Evolutionary conservation across 2,329 filamentous ascomycete genomes (phyloP), one percentile per base, ranked within the genome.

Genomic region (Macroventuria anomochaeta): DNA sequence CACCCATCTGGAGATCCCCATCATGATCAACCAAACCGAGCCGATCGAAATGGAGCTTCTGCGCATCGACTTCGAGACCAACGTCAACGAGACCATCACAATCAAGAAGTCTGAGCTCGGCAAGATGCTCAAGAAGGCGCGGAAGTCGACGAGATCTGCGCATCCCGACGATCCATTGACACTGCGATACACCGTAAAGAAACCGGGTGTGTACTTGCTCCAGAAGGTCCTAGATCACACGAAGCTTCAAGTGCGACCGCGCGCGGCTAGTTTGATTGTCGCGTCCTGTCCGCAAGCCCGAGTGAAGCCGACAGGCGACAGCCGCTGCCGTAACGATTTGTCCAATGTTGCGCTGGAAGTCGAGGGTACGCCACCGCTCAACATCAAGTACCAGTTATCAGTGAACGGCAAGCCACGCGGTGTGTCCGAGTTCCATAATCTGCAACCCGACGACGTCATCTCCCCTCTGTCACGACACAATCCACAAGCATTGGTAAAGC

Each of bases 11-110:
- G 80, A 83, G 44, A 79, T 99, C 25, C 95, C 93, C 1, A 90
- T 99, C 38, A 89, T 87, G 69, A 93, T 99, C 78, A 99, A 99
- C 74, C 90, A 96, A 58, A 97, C 93, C 5, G 85, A 89, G 28
- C 96, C 95, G 0, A 88, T 92, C 60, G 84, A 90, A 53, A 91
- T 99, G 57, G 93, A 99, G 73, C 79, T 99, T n/a, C 73, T 93
- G 36, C 90, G 93, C 36, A 85, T 91, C 62, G 93, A 97, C 70
- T 82, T 97, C 28, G 88, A 93, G 5, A 91, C 88, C 2, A 88
- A 88, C 59, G 80, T 83, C 51, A 90, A 93, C 58, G 93, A 97
- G 75, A 88, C 85, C 0, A 88, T 97, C 58, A 86, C 85, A 55
- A 84, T 99, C 41, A 82, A 85, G 26, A 83, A 82, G 54, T 87